Evolutionary conservation across 139 green algal species (phyloP).

Genomic region (Zygnema cylindricum): DNA sequence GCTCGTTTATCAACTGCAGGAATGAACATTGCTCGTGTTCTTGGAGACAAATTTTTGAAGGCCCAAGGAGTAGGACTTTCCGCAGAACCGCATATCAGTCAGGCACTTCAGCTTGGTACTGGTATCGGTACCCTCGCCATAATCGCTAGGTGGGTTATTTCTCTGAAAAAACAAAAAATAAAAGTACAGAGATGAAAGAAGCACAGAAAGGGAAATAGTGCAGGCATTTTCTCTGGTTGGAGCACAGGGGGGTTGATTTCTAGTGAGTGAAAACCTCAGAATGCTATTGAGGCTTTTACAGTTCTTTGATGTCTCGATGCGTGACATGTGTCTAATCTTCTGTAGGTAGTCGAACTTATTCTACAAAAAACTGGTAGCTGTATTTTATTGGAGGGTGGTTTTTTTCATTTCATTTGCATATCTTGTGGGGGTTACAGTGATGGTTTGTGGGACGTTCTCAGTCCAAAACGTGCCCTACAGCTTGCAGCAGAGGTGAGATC

Average conservation of each 20-base stretch:
- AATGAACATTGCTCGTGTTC: slow-evolving; percentile 76
- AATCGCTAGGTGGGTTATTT: slow-evolving; percentile 42
- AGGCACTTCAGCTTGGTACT: slow-evolving; percentile 56
- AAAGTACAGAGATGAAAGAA: too few relatives aligned
- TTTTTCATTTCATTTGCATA: slow-evolving; percentile 18
- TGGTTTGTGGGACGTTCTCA: slow-evolving; percentile 58
- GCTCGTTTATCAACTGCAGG: too few relatives aligned
- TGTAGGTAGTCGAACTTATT: too few relatives aligned
- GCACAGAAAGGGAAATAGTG: too few relatives aligned
- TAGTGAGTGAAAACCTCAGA: too few relatives aligned
- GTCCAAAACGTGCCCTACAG: slow-evolving; percentile 37
- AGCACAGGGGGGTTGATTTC: too few relatives aligned
- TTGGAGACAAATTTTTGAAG: slow-evolving; percentile 81
- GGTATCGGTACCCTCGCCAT: not conserved
- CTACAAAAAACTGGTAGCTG: too few relatives aligned
- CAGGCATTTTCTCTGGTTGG: too few relatives aligned
- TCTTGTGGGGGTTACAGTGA: slow-evolving; percentile 42
- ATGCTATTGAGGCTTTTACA: too few relatives aligned
- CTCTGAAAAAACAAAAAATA: too few relatives aligned
- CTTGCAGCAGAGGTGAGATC: slow-evolving; percentile 44
- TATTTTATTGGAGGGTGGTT: not conserved
- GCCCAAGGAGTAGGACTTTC: slow-evolving; percentile 76
- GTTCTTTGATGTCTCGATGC: too few relatives aligned
- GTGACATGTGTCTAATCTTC: too few relatives aligned
- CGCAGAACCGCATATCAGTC: slow-evolving; percentile 67